Conservation (phyloP, 768 basidiomycete species). For the Trametes cubensis region DNA sequence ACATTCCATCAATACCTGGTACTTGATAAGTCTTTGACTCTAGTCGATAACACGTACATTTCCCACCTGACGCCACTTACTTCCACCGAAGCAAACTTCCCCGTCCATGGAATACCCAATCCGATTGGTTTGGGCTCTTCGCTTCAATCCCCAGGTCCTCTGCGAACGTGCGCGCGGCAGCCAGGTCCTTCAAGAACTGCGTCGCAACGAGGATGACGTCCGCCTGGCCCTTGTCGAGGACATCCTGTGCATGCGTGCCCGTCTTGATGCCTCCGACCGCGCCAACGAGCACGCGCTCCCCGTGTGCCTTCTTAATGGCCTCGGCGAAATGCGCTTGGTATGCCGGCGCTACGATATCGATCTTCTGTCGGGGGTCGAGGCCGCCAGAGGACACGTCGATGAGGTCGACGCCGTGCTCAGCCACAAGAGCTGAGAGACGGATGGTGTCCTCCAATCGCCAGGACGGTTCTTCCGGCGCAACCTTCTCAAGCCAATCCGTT, state of each 20-base stretch:
- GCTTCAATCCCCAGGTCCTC: constrained; percentile 53
- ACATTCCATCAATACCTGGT: too few relatives aligned
- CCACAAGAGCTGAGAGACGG: constrained; percentile 57
- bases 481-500: constrained; percentile 70
- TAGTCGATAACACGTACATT: too few relatives aligned
- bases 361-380: constrained; percentile 45
- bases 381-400: constrained; percentile 76
- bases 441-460: constrained; percentile 75
- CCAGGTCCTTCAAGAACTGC: constrained; percentile 60
- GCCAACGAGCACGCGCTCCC: constrained; percentile 48
- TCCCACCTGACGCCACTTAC: background rate
- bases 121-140: constrained; percentile 51
- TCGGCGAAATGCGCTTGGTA: constrained; percentile 25
- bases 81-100: constrained; percentile 1
- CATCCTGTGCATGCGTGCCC: constrained; percentile 56
- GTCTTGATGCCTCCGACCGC: constrained; percentile 61
- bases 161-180: constrained; percentile 46
- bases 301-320: constrained; percentile 47
- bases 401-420: constrained; percentile 72
- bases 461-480: constrained; percentile 57
- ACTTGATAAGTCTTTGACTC: too few relatives aligned
- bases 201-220: constrained; percentile 45
- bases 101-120: constrained; percentile 49
- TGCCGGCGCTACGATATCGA: constrained; percentile 36
- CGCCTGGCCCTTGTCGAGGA: constrained; percentile 58